Base-by-base conservation (phyloP, 2,329 filamentous ascomycete species). In the Aspergillus sergii region DNA sequence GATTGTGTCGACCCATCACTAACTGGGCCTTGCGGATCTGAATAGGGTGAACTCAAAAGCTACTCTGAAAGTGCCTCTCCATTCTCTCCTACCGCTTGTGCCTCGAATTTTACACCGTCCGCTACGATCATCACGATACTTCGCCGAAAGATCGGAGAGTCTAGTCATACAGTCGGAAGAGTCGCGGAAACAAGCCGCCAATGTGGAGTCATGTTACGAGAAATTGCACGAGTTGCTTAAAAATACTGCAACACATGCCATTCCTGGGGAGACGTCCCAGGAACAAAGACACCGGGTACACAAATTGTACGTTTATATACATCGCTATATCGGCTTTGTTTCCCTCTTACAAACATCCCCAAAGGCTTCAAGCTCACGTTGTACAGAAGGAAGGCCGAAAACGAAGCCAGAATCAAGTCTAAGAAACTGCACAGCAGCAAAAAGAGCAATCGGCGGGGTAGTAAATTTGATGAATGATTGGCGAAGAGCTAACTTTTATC, bases 1-100 rank as follows among this genome's bases (percentile, higher is more conserved):
- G 21, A 43, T 32, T 30, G 34, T 45, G 16, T 41, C 28, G 43
- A 36, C 5, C n/a, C 26, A 55, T 39, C 34, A 55, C 64, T 66
- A 60, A 64, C 63, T 16, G 21, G 30, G n/a, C 34, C 21, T 55
- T 55, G n/a, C n/a, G 32, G 19, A 55, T 36, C 51, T 26, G 60
- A 41, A 60, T 74, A 89, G 88, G 81, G 85, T 89, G 66, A 89
- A 87, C 72, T 88, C 88, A 41, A 90, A 90, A 79, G 87, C 87
- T 61, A 89, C 87, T n/a, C 74, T 90, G 39, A 85, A 83, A 67
- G 76, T 89, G 39, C 80, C 85, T 21, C 75, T 87, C 57, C 76
- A 81, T 28, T 73, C 79, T 9, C 79, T 90, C 46, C 74, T 88
- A 14, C 80, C 82, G 12, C 75, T 85, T 50, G 73, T 90, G 26